These are phyloP conservation scores for Candida silvatica DNA, from an alignment of 805 yeast genomes.

Conservation along the genomic window DNA sequence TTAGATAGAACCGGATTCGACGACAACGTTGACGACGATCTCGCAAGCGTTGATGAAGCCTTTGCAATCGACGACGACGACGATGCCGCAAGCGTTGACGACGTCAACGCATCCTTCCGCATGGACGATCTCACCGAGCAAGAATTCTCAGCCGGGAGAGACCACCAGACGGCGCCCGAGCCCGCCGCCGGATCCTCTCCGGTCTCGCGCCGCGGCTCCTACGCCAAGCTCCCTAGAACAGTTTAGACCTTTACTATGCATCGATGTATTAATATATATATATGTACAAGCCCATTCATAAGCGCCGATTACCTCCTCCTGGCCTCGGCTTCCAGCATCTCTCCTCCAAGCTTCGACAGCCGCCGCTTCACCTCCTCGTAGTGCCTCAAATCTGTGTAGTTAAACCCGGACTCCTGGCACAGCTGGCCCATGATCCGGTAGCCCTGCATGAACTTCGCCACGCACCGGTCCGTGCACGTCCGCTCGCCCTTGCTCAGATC, in stretches of 20 bases:
- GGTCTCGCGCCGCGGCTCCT: too few relatives aligned
- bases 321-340: not conserved
- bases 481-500: slow-evolving; percentile 75
- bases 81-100: not conserved
- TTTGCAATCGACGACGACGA: slow-evolving; percentile 1
- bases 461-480: slow-evolving; percentile 89
- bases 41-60: too few relatives aligned
- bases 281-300: not conserved
- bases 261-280: not conserved
- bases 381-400: slow-evolving; percentile 31
- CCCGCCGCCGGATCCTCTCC: too few relatives aligned
- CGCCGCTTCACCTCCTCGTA: slow-evolving; percentile 19
- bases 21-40: too few relatives aligned
- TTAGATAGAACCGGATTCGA: not conserved
- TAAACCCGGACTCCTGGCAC: slow-evolving; percentile 34
- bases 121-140: too few relatives aligned
- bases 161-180: too few relatives aligned
- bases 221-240: not conserved
- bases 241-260: not conserved
- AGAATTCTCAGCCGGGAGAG: too few relatives aligned
- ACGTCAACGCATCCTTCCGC: too few relatives aligned
- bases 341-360: too few relatives aligned
- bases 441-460: slow-evolving; percentile 76
- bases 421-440: slow-evolving; percentile 53
- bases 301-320: not conserved